These are phyloP conservation scores for Thermothielavioides terrestris DNA, from an alignment of 495 filamentous ascomycete species.

Conservation along the genomic window DNA sequence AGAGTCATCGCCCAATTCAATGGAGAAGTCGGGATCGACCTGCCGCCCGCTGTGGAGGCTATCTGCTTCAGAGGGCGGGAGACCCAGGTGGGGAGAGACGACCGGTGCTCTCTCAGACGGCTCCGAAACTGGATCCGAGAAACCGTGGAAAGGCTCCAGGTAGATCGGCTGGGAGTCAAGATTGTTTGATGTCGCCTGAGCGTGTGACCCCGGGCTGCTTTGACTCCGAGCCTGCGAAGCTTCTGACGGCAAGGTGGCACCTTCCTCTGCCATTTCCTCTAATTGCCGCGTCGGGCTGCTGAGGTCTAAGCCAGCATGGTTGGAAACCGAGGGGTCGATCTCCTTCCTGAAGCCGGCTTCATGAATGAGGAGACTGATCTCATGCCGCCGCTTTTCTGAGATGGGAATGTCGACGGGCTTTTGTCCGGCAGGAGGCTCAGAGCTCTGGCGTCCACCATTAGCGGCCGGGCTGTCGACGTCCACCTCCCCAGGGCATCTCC, in stretches of 20 bases:
- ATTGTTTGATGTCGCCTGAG: conserved; percentile 3
- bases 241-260: neutral
- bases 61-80: conserved; percentile 22
- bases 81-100: conserved; percentile 9
- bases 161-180: conserved; percentile 20
- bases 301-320: conserved; percentile 4
- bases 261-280: conserved; percentile 16
- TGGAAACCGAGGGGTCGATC: conserved; percentile 12
- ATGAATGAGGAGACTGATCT: conserved; percentile 18
- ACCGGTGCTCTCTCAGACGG: conserved; percentile 2
- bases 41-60: conserved; percentile 35
- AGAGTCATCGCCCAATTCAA: conserved; percentile 21
- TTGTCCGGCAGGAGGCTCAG: conserved; percentile 5
- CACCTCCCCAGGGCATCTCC: neutral
- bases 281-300: conserved; percentile 26
- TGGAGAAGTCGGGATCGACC: conserved; percentile 26
- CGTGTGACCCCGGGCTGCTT: neutral
- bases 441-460: conserved; percentile 12
- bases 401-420: conserved; percentile 8
- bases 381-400: conserved; percentile 18
- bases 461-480: neutral
- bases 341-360: conserved; percentile 22
- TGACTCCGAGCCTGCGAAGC: neutral
- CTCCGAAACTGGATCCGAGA: conserved; percentile 16
- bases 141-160: conserved; percentile 22